phyloP scores from a whole-genome alignment of 2,329 filamentous ascomycete species.

The Dothiorella sarmentorum region DNA sequence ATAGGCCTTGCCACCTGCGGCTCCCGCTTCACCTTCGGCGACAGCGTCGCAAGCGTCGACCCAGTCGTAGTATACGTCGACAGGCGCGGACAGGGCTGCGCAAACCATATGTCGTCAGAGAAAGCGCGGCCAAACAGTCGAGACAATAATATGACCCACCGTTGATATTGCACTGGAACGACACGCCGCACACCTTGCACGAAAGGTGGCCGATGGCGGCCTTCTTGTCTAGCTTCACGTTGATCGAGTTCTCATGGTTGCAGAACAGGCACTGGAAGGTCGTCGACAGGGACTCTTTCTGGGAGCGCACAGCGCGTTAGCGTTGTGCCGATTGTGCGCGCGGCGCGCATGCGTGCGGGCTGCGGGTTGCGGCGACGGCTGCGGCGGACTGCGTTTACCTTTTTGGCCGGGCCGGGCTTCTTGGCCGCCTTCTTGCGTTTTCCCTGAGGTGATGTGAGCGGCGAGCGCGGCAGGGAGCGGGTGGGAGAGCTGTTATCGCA shows the following conservation, averaged over 20 bases:
- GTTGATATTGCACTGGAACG: slow-evolving; percentile 89
- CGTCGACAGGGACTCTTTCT: slow-evolving; percentile 67
- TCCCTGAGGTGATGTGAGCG: slow-evolving; percentile 53
- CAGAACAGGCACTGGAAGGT: slow-evolving; percentile 97
- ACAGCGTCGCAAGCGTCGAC: slow-evolving; percentile 86
- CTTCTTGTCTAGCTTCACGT: slow-evolving; percentile 92
- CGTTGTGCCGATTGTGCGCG: not conserved
- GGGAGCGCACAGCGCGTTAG: slow-evolving; percentile 13
- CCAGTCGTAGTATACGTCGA: slow-evolving; percentile 98
- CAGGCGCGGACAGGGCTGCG: slow-evolving; percentile 78
- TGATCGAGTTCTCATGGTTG: slow-evolving; percentile 92
- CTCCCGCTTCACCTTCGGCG: slow-evolving; percentile 56
- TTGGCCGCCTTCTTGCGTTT: slow-evolving; percentile 86
- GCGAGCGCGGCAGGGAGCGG: not conserved
- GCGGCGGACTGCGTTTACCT: slow-evolving; percentile 50
- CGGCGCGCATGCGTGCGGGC: slow-evolving; percentile 2
- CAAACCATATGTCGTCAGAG: not conserved
- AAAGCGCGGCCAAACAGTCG: not conserved
- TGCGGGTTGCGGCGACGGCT: not conserved
- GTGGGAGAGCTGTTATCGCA: slow-evolving; percentile 19
- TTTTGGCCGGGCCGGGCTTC: slow-evolving; percentile 78
- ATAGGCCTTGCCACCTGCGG: slow-evolving; percentile 25
- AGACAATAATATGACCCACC: slow-evolving; percentile 54
- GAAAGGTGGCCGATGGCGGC: slow-evolving; percentile 76
- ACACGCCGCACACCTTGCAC: slow-evolving; percentile 91